Conservation (phyloP, 805 yeast genomes). For the Sugiyamaella mastotermitis region DNA sequence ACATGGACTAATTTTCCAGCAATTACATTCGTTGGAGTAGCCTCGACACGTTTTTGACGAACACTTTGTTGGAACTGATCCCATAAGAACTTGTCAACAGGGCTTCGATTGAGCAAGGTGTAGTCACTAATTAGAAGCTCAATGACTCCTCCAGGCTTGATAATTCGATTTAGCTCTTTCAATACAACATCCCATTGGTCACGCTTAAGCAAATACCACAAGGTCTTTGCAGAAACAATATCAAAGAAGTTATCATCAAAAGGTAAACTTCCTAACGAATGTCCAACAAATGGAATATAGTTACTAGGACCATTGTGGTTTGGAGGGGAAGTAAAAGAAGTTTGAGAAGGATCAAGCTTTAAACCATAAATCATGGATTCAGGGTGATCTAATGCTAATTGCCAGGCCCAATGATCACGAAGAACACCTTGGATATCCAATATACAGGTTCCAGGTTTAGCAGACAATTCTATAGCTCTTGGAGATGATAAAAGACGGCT, state of each 20-base stretch:
- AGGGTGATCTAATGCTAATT: slow-evolving; percentile 28
- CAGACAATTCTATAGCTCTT: slow-evolving; percentile 7
- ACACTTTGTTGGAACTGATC: slow-evolving; percentile 14
- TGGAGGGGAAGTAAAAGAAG: slow-evolving; percentile 10
- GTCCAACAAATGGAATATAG: slow-evolving; percentile 25
- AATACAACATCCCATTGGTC: slow-evolving; percentile 24
- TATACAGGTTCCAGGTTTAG: slow-evolving; percentile 10
- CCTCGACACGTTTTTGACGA: slow-evolving; percentile 14
- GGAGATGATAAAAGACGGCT: slow-evolving; percentile 27
- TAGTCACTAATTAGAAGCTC: slow-evolving; percentile 26
- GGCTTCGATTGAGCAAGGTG: slow-evolving; percentile 17
- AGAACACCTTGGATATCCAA: slow-evolving; percentile 24
- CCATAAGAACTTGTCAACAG: slow-evolving; percentile 14
- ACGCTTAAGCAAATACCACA: slow-evolving; percentile 26
- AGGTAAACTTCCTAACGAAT: slow-evolving; percentile 22
- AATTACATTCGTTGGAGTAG: slow-evolving; percentile 13
- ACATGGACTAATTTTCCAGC: slow-evolving; percentile 16
- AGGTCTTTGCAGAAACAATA: slow-evolving; percentile 26
- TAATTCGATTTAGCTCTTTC: slow-evolving; percentile 24
- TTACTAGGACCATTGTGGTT: slow-evolving; percentile 26
- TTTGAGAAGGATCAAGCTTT: slow-evolving; percentile 18
- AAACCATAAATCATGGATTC: slow-evolving; percentile 26
- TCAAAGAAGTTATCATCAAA: slow-evolving; percentile 29
- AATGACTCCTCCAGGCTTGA: slow-evolving; percentile 29
- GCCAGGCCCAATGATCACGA: slow-evolving; percentile 30